Percentiles rank a stretch among this genome's conserved stretches.
Conservation (phyloP, 2,329 filamentous ascomycete genomes). For the Cytospora paraplurivora region DNA sequence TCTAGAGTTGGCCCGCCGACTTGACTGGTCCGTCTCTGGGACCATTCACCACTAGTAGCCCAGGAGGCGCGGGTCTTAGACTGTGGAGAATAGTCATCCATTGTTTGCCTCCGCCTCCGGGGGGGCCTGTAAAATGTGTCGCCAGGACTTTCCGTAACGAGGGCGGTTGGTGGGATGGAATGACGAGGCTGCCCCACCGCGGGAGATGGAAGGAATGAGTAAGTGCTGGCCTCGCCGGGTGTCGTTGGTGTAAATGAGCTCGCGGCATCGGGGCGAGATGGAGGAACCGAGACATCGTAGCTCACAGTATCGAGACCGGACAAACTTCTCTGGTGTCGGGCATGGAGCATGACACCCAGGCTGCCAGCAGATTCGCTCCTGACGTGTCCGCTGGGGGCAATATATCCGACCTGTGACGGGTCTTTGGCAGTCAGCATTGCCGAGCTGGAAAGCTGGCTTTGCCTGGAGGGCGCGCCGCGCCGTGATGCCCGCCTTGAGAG, state of each 20-base stretch:
- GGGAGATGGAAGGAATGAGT: slow-evolving; percentile 69
- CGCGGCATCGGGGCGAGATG: slow-evolving; percentile 54
- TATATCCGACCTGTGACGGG: slow-evolving; percentile 63
- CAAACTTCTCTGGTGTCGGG: slow-evolving; percentile 50
- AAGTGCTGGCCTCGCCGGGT: slow-evolving; percentile 68
- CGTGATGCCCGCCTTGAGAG: slow-evolving; percentile 72
- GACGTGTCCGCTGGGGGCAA: slow-evolving; percentile 55
- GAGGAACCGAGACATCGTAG: slow-evolving; percentile 48
- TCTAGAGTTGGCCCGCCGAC: slow-evolving; percentile 40
- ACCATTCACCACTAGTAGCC: slow-evolving; percentile 40
- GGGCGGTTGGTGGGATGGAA: slow-evolving; percentile 48
- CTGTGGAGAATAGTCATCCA: slow-evolving; percentile 51
- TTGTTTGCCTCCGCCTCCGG: slow-evolving; percentile 50
- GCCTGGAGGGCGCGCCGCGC: slow-evolving; percentile 65
- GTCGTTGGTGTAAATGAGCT: slow-evolving; percentile 74
- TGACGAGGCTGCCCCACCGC: slow-evolving; percentile 45
- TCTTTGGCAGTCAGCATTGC: slow-evolving; percentile 76
- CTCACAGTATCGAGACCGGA: slow-evolving; percentile 57
- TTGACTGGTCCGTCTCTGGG: slow-evolving; percentile 44
- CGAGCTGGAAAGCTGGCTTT: slow-evolving; percentile 80
- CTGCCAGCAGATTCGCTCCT: slow-evolving; percentile 65
- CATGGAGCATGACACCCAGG: slow-evolving; percentile 52
- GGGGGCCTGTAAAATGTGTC: slow-evolving; percentile 92
- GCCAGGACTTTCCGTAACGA: slow-evolving; percentile 53
- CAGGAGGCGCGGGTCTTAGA: slow-evolving; percentile 42